Evolutionary conservation across 768 basidiomycete genomes (phyloP), one percentile per base, ranked within the genome.

Genomic region (Mycena rebaudengoi): DNA sequence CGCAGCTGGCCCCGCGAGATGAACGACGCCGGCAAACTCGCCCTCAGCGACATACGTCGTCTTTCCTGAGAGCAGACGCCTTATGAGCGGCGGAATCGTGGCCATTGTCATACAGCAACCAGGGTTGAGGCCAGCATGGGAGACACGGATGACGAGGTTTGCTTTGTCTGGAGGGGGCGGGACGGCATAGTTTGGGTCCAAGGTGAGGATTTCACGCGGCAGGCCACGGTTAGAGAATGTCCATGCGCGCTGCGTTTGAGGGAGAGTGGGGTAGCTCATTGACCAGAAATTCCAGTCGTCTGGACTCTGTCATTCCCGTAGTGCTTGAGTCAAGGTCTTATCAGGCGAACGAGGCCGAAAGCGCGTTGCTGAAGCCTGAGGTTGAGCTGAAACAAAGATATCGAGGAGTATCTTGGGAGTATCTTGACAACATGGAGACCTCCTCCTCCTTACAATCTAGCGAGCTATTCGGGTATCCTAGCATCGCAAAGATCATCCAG

Each of bases 1-100:
- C 10, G 54, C 65, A n/a, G 41, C 56, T 21, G 60, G 61, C 4
- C 65, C 65, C 21, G 61, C 65, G 29, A 62, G 61, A 21, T 63
- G 61, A 7, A 67, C 55, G 43, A 67, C 57, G 20, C 65, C 65
- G 18, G 59, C 35, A 30, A 67, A 67, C 35, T 67, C 65, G 39
- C 65, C 65, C 39, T 67, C 65, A 7, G 65, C 11, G n/a, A 67
- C 61, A 32, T 62, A 63, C 18, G 26, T 29, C 33, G 54, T 62
- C 30, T 53, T 62, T 49, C 65, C 55, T 4, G 65, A 62, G 12
- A 67, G n/a, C 30, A 49, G 30, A 14, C 59, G 45, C 18, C 64
- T 30, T 7, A 66, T 28, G 16, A 61, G 49, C 13, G 60, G 60
- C 8, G 61, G 65, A 10, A 62, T 58, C 11, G 29, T 16, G 5